Percentiles rank a stretch among this genome's conserved stretches.
Conservation (phyloP, 306 rosid species). For the Cicer cuneatum region DNA sequence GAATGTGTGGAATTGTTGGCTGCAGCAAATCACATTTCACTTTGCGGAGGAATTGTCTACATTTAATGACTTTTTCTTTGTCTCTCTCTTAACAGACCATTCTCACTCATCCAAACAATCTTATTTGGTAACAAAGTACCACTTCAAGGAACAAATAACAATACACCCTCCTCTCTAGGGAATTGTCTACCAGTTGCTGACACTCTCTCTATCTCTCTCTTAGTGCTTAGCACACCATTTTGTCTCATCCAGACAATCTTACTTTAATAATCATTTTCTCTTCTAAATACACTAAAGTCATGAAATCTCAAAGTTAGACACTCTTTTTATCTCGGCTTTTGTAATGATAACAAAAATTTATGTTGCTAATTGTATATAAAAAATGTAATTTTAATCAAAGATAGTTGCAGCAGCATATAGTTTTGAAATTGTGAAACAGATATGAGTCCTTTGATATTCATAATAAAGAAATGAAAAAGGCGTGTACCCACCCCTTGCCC, state of each 20-base stretch:
- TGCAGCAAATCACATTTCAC: too few species aligned
- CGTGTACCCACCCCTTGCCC: constrained; percentile 74
- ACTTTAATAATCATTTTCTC: not conserved
- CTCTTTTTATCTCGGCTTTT: not conserved
- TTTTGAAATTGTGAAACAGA: constrained; percentile 1
- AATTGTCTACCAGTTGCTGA: not conserved
- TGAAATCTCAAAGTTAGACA: not conserved
- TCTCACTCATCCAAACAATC: too few species aligned
- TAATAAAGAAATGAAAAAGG: not conserved
- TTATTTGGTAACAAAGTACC: too few species aligned
- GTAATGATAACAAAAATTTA: not conserved
- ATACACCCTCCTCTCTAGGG: not conserved
- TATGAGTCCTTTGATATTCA: not conserved
- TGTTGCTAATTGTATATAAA: not conserved
- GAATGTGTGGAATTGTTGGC: too few species aligned
- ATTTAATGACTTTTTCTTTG: too few species aligned
- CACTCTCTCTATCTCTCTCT: not conserved
- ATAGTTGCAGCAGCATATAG: not conserved
- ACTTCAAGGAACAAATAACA: not conserved
- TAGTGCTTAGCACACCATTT: not conserved
- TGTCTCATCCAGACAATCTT: not conserved
- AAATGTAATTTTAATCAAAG: not conserved
- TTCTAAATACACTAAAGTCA: not conserved
- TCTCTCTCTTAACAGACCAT: too few species aligned
- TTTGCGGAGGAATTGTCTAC: too few species aligned